Conservation (phyloP, 345 rosid genomes). For the Camelina laxa region DNA sequence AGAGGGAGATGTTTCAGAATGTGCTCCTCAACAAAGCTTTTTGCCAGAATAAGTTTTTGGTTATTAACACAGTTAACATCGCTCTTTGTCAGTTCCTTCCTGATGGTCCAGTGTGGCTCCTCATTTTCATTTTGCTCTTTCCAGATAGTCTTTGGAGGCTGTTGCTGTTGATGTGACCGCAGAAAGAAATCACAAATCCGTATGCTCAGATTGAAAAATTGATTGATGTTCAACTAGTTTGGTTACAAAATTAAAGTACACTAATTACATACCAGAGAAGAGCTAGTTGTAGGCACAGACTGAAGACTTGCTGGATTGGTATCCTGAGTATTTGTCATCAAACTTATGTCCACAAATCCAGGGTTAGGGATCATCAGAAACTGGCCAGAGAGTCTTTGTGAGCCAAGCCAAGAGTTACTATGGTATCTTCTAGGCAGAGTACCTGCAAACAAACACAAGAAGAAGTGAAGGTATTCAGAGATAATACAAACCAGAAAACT, state of each 20-base stretch:
- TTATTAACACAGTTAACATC: not conserved
- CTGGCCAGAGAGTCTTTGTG: constrained; percentile 4
- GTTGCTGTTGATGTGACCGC: not conserved
- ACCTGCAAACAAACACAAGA: constrained; percentile 2
- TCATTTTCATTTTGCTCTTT: constrained; percentile 2
- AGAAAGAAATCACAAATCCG: not conserved
- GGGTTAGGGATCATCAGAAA: constrained; percentile 13
- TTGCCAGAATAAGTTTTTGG: not conserved
- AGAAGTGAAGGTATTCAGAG: not conserved
- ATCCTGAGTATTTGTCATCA: not conserved
- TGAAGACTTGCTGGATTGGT: not conserved
- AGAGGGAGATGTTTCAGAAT: constrained; percentile 1
- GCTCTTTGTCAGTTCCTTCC: not conserved
- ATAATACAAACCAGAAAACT: not conserved
- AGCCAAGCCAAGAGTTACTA: constrained; percentile 1
- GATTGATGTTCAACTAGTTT: not conserved
- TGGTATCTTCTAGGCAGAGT: not conserved
- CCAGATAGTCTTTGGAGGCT: not conserved
- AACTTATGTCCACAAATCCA: not conserved
- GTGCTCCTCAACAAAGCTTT: constrained; percentile 10
- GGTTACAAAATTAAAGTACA: not conserved
- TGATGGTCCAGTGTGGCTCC: not conserved
- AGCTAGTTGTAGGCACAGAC: not conserved
- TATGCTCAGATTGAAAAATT: not conserved
- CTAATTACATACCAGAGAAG: not conserved